Percentiles rank a stretch among this genome's conserved stretches.
phyloP scores from a whole-genome alignment of 2,329 filamentous ascomycete genomes.

The Ceratocystis cacaofunesta region DNA sequence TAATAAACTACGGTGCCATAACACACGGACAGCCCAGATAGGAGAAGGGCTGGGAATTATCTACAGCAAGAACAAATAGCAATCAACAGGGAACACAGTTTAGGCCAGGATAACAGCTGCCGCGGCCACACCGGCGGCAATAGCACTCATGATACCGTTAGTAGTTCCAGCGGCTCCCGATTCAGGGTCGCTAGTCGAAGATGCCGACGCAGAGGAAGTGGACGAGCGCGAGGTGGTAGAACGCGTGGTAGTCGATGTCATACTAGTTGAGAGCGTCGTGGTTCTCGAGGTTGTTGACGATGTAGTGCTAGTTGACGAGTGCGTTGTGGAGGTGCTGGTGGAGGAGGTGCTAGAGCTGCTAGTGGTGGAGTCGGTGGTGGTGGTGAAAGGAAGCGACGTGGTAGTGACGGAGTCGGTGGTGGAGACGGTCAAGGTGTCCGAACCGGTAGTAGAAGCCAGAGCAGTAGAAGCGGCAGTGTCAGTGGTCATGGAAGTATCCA shows the following conservation, averaged over 20 bases:
- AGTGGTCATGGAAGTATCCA: background rate
- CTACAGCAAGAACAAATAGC: background rate
- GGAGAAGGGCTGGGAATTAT: background rate
- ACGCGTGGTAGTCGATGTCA: slow-evolving; percentile 1
- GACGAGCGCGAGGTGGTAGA: background rate
- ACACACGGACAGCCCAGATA: background rate
- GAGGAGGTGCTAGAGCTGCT: background rate
- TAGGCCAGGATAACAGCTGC: background rate
- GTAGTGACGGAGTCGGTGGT: background rate
- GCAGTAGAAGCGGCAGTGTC: background rate
- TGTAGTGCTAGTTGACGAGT: background rate
- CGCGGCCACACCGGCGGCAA: slow-evolving; percentile 1
- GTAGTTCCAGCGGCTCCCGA: background rate
- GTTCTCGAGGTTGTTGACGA: background rate
- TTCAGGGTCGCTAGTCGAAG: background rate
- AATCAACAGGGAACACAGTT: background rate
- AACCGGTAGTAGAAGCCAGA: background rate
- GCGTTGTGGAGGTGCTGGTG: background rate
- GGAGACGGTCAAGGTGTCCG: background rate
- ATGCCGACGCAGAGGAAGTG: slow-evolving; percentile 1
- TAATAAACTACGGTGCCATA: slow-evolving; percentile 1
- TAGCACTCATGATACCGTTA: background rate
- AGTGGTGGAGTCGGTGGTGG: background rate
- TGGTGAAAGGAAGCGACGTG: background rate
- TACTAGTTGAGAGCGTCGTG: background rate